Evolutionary conservation across 164 flowering plant species (phyloP), one percentile per base, ranked within the genome.

Genomic region (Vitis rupestris): DNA sequence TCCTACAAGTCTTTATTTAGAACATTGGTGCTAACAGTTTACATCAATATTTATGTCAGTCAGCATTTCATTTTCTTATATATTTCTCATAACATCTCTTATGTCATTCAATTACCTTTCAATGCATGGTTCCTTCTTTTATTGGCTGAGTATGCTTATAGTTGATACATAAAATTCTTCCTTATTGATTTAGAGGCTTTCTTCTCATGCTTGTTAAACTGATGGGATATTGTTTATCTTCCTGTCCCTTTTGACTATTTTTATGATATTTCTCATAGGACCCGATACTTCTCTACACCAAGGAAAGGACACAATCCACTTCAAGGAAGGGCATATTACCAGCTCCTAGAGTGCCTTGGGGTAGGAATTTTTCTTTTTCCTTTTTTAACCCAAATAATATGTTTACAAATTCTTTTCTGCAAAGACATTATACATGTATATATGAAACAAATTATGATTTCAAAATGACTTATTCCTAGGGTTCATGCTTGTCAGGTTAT

Each of bases 321-420:
- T 76, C 99, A 93, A 83, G 99, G 99, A 73, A 79, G 99, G 63
- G 99, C 99, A 53, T 96, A 93, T 64, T 93, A 93, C 78, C 99
- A 96, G 69, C 91, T 96, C 27, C 81, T 96, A 13, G 99, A 96
- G 78, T 96, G 98, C 86, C 97, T 95, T 66, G 99, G 99, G 65
- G 99, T 95, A 89, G 68, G 88, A 23, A 37, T 65, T 16, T 30
- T 67, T 61, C 12, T 30, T n/a, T 16, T 61, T 54, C 49, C 15
- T 31, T 23, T 23, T 23, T 23, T 19, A 37, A 37, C 56, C 10
- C 63, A 58, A 27, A 15, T 57, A 2, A 37, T 9, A 37, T 13
- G 29, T 27, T 7, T 10, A 15, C 14, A 68, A 59, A 61, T 61
- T 30, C 7, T 47, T 14, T 61, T 37, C 44, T 37, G 44, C 7